Conservation (phyloP, 1,284 basidiomycete genomes). For the Boletus chippewaensis region DNA sequence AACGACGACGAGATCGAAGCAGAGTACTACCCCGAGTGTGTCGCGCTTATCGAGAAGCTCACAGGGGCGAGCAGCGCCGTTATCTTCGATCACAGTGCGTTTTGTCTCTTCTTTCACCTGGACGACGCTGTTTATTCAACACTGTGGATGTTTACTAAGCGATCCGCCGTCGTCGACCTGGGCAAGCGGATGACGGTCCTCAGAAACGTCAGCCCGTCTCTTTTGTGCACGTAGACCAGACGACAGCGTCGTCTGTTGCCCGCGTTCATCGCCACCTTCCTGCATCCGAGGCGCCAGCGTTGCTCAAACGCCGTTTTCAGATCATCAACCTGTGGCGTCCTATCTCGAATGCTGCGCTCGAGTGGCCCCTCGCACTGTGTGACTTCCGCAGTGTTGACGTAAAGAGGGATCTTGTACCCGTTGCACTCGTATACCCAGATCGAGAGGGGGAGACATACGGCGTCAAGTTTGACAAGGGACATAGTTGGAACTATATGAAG, state of each 20-base stretch:
- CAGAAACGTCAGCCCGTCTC: conserved; percentile 46
- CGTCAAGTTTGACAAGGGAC: conserved; percentile 19
- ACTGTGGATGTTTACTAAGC: conserved; percentile 16
- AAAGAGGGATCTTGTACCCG: conserved; percentile 34
- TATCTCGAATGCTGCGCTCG: conserved; percentile 40
- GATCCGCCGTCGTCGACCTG: conserved; percentile 41
- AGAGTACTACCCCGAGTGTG: conserved; percentile 47
- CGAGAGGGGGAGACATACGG: conserved; percentile 18
- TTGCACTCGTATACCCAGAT: conserved; percentile 25
- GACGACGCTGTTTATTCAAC: neutral
- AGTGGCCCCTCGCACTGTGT: conserved; percentile 45
- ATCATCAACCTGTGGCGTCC: conserved; percentile 54
- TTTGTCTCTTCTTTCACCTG: neutral
- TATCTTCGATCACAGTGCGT: conserved; percentile 51
- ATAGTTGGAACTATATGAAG: conserved; percentile 29
- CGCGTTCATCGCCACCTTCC: conserved; percentile 54
- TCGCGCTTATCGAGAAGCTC: conserved; percentile 45
- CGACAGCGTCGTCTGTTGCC: conserved; percentile 39
- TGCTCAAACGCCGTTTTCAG: conserved; percentile 41
- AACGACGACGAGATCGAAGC: conserved; percentile 40
- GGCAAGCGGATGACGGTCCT: conserved; percentile 35
- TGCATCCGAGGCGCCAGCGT: conserved; percentile 36
- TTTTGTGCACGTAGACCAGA: conserved; percentile 50
- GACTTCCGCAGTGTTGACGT: conserved; percentile 42
- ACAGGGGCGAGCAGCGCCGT: conserved; percentile 47